A percentile compares a stretch with the other conserved stretches of the same genome.
Conservation (phyloP, 78 protist species). For the Anaeramoeba ignava region DNA sequence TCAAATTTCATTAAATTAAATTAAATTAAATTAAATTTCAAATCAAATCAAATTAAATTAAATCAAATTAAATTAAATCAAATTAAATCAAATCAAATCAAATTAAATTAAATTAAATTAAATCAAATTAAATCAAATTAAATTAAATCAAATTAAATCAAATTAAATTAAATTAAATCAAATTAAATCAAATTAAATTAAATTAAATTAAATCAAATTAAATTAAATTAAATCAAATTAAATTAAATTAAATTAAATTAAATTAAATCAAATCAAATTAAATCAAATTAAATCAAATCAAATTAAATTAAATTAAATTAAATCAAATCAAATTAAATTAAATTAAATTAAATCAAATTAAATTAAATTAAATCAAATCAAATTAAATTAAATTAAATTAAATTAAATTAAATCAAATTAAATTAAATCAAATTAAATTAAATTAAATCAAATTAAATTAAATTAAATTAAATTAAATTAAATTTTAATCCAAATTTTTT, state of each 20-base stretch:
- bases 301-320: too few species aligned
- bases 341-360: background rate
- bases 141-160: slow-evolving; percentile 3
- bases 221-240: too few species aligned
- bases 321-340: background rate
- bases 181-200: background rate
- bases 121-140: background rate
- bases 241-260: too few species aligned
- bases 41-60: too few species aligned
- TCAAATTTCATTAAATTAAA: too few species aligned
- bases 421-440: background rate
- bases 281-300: background rate
- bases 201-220: too few species aligned
- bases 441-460: slow-evolving; percentile 1
- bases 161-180: slow-evolving; percentile 4
- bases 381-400: background rate
- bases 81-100: too few species aligned
- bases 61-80: too few species aligned
- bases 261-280: background rate
- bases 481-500: too few species aligned
- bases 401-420: background rate
- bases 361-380: background rate
- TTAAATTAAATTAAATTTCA: too few species aligned
- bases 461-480: too few species aligned
- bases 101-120: background rate